Percentiles rank a stretch among this genome's conserved stretches.
Evolutionary conservation across 306 rosid species (phyloP).

Genomic region (Cicer pinnatifidum): DNA sequence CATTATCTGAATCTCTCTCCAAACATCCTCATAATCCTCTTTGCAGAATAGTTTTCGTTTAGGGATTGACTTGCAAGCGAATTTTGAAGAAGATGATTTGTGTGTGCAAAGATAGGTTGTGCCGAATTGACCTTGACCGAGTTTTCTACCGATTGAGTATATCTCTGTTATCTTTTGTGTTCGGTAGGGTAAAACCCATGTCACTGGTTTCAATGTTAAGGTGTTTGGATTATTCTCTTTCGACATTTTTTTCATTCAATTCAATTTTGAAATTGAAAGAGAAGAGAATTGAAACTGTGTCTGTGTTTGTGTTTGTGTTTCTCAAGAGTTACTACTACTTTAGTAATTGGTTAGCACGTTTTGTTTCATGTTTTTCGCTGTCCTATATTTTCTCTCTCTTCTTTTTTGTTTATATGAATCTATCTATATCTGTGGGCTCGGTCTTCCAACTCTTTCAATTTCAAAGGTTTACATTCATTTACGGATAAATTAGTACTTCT

Average conservation of each 20-base stretch:
- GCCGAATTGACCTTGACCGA: slow-evolving; percentile 68
- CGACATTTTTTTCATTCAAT: slow-evolving; percentile 16
- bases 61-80: slow-evolving; percentile 63
- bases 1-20: slow-evolving; percentile 76
- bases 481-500: too few species aligned
- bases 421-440: too few species aligned
- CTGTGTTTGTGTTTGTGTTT: too few species aligned
- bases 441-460: too few species aligned
- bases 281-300: too few species aligned
- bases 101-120: slow-evolving; percentile 55
- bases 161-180: slow-evolving; percentile 47
- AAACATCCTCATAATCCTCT: slow-evolving; percentile 65
- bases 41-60: slow-evolving; percentile 55
- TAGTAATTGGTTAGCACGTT: too few species aligned
- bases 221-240: slow-evolving; percentile 37
- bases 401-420: too few species aligned
- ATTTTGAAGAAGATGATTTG: slow-evolving; percentile 36
- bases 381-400: slow-evolving; percentile 25
- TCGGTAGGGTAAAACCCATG: slow-evolving; percentile 56
- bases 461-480: too few species aligned
- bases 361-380: background rate
- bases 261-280: background rate
- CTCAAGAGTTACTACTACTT: too few species aligned
- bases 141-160: slow-evolving; percentile 54
- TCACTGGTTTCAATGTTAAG: slow-evolving; percentile 40